Evolutionary conservation across 2,329 filamentous ascomycete species (phyloP).

Genomic region (Calonectria henricotiae): DNA sequence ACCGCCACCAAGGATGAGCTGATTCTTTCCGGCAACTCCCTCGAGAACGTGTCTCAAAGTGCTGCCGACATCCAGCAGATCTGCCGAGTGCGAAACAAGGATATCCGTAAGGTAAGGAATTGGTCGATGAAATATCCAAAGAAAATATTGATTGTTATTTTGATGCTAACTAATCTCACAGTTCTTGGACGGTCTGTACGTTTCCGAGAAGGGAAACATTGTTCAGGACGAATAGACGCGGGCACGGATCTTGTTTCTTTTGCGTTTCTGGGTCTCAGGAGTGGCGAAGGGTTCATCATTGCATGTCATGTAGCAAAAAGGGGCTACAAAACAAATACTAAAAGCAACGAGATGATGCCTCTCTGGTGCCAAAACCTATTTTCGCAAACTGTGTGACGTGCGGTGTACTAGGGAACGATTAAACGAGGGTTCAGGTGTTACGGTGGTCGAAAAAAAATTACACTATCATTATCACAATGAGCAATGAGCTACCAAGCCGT

Average conservation of each 20-base stretch:
- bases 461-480: constrained; percentile 40
- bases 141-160: not conserved
- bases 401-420: constrained; percentile 41
- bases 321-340: constrained; percentile 63
- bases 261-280: constrained; percentile 76
- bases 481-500: constrained; percentile 39
- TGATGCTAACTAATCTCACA: constrained; percentile 60
- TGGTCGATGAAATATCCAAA: not conserved
- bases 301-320: constrained; percentile 73
- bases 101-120: constrained; percentile 94
- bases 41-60: constrained; percentile 97
- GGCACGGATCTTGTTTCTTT: constrained; percentile 67
- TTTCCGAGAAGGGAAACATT: constrained; percentile 98
- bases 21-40: constrained; percentile 90
- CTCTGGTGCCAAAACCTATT: constrained; percentile 50
- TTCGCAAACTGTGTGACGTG: constrained; percentile 36
- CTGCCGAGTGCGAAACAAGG: constrained; percentile 99
- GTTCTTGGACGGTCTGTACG: constrained; percentile 99
- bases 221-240: constrained; percentile 79
- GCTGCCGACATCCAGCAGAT: constrained; percentile 99
- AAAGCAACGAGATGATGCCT: constrained; percentile 60
- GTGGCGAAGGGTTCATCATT: constrained; percentile 75
- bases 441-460: constrained; percentile 42
- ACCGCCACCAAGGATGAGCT: constrained; percentile 98
- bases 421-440: constrained; percentile 46